These are phyloP conservation scores for Coemansia biformis DNA, from an alignment of 192 early-diverging fungal species.

Conservation along the genomic window DNA sequence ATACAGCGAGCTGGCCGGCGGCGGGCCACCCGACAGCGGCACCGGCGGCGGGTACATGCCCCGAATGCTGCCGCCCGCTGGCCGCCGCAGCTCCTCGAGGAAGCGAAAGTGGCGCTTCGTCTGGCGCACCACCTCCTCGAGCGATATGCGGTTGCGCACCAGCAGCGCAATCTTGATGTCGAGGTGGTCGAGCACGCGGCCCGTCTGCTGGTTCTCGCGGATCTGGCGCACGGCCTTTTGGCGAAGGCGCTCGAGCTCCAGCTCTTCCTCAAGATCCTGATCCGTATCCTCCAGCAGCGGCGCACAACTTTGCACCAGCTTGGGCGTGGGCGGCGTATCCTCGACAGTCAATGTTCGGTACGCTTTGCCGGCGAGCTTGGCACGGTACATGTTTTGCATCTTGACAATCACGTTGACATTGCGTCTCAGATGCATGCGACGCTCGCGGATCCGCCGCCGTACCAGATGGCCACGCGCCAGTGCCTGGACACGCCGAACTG, in stretches of 20 bases:
- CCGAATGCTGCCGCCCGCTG: conserved; percentile 26
- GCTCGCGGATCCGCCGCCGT: conserved; percentile 56
- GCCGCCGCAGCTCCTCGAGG: conserved; percentile 48
- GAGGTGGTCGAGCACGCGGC: conserved; percentile 74
- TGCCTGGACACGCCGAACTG: conserved; percentile 58
- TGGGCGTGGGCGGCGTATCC: conserved; percentile 73
- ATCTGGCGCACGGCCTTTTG: conserved; percentile 84
- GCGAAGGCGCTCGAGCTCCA: conserved; percentile 78
- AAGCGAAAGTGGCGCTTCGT: conserved; percentile 50
- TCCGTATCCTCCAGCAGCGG: conserved; percentile 86
- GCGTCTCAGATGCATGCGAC: conserved; percentile 53
- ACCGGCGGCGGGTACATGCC: conserved; percentile 17
- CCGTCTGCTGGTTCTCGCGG: conserved; percentile 78
- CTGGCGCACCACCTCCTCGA: conserved; percentile 83
- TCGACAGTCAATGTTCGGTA: conserved; percentile 66
- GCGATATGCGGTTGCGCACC: conserved; percentile 88
- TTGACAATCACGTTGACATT: conserved; percentile 75
- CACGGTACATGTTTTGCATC: conserved; percentile 61
- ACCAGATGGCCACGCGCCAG: conserved; percentile 58
- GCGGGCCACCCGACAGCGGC: conserved; percentile 11
- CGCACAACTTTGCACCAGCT: conserved; percentile 76
- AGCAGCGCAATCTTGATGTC: conserved; percentile 96
- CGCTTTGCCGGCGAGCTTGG: conserved; percentile 61
- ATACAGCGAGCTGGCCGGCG: conserved; percentile 39
- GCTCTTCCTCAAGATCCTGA: conserved; percentile 90